Evolutionary conservation across 495 filamentous ascomycete genomes (phyloP).

Genomic region (Aspergillus incahuasiensis): DNA sequence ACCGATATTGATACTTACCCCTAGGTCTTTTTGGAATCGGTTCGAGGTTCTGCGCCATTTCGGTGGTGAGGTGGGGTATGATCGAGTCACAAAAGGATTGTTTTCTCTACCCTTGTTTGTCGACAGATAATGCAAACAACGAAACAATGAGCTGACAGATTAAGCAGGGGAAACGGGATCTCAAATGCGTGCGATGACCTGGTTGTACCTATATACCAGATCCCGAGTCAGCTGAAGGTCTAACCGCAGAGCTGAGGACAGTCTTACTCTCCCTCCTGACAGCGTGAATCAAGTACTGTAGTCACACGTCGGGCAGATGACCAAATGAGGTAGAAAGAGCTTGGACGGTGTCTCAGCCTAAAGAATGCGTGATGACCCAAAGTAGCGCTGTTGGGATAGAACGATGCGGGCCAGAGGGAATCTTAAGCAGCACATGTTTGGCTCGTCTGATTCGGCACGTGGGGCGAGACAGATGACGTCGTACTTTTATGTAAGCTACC

Average conservation of each 20-base stretch:
- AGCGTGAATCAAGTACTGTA: background rate
- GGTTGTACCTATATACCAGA: background rate
- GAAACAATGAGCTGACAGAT: background rate
- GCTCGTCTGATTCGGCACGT: conserved; percentile 23
- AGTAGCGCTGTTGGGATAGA: background rate
- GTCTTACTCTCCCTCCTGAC: conserved; percentile 8
- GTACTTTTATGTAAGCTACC: conserved; percentile 3
- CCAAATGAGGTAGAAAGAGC: background rate
- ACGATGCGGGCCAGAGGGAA: conserved; percentile 2
- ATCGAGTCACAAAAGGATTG: background rate
- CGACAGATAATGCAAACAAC: background rate
- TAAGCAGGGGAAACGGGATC: background rate
- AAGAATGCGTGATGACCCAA: background rate
- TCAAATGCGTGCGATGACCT: conserved; percentile 6
- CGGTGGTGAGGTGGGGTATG: background rate
- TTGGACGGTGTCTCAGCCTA: background rate
- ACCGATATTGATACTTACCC: conserved; percentile 57
- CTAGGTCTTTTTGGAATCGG: conserved; percentile 62
- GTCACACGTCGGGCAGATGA: background rate
- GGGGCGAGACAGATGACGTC: conserved; percentile 24
- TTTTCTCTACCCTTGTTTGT: background rate
- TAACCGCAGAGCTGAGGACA: conserved; percentile 6
- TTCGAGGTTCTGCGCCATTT: conserved; percentile 34
- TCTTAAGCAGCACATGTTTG: conserved; percentile 10
- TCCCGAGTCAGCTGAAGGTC: conserved; percentile 12